phyloP scores from a whole-genome alignment of 176 grass and related monocot species.

The Pontederia crassipes region DNA sequence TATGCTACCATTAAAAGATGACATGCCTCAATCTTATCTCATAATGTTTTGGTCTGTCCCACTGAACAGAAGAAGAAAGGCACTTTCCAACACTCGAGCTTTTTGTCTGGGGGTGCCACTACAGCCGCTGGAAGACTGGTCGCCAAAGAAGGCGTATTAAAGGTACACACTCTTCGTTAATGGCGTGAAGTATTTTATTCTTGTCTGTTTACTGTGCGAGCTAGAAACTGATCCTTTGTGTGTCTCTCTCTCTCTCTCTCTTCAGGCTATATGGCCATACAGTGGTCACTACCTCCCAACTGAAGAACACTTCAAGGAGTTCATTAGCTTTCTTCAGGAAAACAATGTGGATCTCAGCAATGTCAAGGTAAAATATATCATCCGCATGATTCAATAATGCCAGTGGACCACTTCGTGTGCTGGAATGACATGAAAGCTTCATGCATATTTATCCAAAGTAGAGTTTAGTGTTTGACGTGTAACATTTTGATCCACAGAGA shows the following conservation, averaged over 20 bases:
- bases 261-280: constrained; percentile 92
- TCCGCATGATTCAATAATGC: not conserved
- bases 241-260: not conserved
- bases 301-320: constrained; percentile 87
- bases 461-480: not conserved
- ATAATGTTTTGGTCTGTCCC: constrained; percentile 10
- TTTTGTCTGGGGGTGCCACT: constrained; percentile 73
- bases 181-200: not conserved
- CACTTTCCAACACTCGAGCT: constrained; percentile 95
- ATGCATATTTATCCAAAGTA: not conserved
- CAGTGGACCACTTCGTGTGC: not conserved
- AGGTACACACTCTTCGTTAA: constrained; percentile 23
- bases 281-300: constrained; percentile 94
- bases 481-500: constrained; percentile 28
- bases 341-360: constrained; percentile 72
- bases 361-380: constrained; percentile 57
- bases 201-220: not conserved
- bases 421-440: constrained; percentile 8
- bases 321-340: constrained; percentile 78
- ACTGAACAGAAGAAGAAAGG: constrained; percentile 85
- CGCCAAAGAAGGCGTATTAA: constrained; percentile 54
- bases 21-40: constrained; percentile 1
- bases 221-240: not conserved
- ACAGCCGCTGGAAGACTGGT: constrained; percentile 82
- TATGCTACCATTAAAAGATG: no score